Evolutionary conservation across 78 protist genomes (phyloP).

Genomic region (Tieghemostelium lacteum): DNA sequence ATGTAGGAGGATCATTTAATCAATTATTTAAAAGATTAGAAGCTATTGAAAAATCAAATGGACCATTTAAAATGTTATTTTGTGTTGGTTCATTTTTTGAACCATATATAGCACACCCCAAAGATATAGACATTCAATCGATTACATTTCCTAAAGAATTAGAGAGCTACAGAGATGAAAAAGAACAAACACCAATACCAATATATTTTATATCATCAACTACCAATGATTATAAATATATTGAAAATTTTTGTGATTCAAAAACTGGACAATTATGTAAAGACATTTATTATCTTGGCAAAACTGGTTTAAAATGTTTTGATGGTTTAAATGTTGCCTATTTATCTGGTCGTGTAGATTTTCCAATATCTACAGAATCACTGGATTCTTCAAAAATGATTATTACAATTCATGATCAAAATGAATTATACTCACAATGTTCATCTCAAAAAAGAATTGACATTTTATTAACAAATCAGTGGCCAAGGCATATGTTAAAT

Average conservation of each 20-base stretch:
- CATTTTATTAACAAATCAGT: constrained; percentile 63
- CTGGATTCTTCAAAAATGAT: background rate
- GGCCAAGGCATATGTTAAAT: constrained; percentile 60
- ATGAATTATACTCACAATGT: background rate
- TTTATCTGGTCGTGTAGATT: constrained; percentile 44
- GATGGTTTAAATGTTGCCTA: constrained; percentile 52
- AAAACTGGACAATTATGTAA: constrained; percentile 25
- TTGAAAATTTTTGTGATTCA: background rate
- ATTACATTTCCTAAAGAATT: constrained; percentile 13
- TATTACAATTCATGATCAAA: constrained; percentile 23
- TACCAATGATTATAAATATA: background rate
- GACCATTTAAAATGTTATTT: constrained; percentile 63
- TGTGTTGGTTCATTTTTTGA: constrained; percentile 82
- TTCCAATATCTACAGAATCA: constrained; percentile 6
- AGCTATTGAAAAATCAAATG: constrained; percentile 43
- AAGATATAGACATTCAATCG: too few species aligned
- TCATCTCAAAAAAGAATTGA: constrained; percentile 30
- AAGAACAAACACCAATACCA: constrained; percentile 36
- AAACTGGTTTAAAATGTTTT: constrained; percentile 32
- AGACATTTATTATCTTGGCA: constrained; percentile 39
- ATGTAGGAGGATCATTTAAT: constrained; percentile 58
- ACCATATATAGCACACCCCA: too few species aligned
- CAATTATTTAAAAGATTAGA: constrained; percentile 40
- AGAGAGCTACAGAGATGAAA: background rate
- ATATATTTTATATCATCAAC: constrained; percentile 60